Base-by-base conservation (phyloP, 352 stramenopile species). In the Phytopythium cucurbitacearum region DNA sequence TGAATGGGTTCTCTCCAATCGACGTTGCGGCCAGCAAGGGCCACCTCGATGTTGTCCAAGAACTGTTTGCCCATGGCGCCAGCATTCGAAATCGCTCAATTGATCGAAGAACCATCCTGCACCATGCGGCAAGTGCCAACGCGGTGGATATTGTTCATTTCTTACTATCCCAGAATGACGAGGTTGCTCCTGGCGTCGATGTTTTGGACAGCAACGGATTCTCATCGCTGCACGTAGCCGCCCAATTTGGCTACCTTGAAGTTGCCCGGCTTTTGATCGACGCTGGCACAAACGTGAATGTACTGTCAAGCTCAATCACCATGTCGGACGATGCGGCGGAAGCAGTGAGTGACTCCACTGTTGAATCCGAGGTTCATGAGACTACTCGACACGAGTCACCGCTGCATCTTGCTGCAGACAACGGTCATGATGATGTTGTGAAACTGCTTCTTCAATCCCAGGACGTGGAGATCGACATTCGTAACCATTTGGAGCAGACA, bases 21-120 rank as follows among this genome's bases (percentile, higher is more conserved):
- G 37, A 38, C 16, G 39, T 43, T n/a, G 48, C 48, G 16, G 48
- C 16, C 5, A 38, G 16, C 3, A 21, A 15, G 1, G 48, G 48
- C 15, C 15, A 53, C 48, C 15, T 69, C 5, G 60, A 69, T 15
- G 76, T 76, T 32, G 60, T 94, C 13, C 47, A 64, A 8, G 78
- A 74, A 45, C 60, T 94, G 16, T 81, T 89, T 50, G 34, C 63
- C 4, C 58, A 65, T 10, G 64, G 57, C 4, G 58, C 71, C 37
- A 57, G 34, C 16, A 36, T 53, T 3, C 47, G 13, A n/a, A 53
- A 53, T 35, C 16, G 41, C 34, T 53, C 47, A 36, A 53, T 53
- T 16, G 47, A 53, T 16, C 47, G 36, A 4, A n/a, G 42, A 36
- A 53, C 47, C n/a, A 53, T 53, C 16, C 42, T 34, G 34, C 47